These are phyloP conservation scores for Prunus armeniaca DNA, from an alignment of 306 rosid genomes.

Conservation along the genomic window DNA sequence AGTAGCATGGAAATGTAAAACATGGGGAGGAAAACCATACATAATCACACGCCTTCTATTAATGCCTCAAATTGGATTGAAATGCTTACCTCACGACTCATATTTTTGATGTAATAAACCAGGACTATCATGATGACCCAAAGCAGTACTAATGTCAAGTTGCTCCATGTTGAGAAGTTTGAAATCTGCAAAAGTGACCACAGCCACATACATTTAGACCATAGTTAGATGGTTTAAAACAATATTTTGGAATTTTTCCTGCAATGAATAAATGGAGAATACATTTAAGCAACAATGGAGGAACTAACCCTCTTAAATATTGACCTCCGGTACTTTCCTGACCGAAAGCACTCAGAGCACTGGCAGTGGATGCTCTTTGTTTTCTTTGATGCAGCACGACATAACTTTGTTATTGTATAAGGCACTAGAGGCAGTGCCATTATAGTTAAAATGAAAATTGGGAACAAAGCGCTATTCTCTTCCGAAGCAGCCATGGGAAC, in stretches of 20 bases:
- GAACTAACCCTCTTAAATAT: slow-evolving; percentile 73
- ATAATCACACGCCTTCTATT: background rate
- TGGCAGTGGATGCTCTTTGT: slow-evolving; percentile 89
- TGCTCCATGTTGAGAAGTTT: slow-evolving; percentile 73
- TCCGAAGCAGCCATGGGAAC: slow-evolving; percentile 79
- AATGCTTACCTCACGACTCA: slow-evolving; percentile 75
- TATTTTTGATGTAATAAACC: slow-evolving; percentile 83
- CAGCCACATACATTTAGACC: background rate
- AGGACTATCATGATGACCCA: slow-evolving; percentile 84
- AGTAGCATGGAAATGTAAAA: background rate
- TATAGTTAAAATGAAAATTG: slow-evolving; percentile 90
- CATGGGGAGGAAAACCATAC: background rate
- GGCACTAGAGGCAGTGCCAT: slow-evolving; percentile 95
- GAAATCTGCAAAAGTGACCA: slow-evolving; percentile 64
- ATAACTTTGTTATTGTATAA: slow-evolving; percentile 78
- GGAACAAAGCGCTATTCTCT: slow-evolving; percentile 86
- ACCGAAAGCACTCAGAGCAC: slow-evolving; percentile 76
- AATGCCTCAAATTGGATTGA: slow-evolving; percentile 13
- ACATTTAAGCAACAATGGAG: background rate
- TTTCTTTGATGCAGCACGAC: slow-evolving; percentile 68
- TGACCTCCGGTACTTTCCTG: slow-evolving; percentile 88
- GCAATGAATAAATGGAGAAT: background rate
- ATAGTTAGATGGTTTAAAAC: slow-evolving; percentile 1
- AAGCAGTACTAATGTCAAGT: slow-evolving; percentile 73
- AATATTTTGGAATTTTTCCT: background rate